Base-by-base conservation (phyloP, 108 stramenopile genomes). In the Skeletonema tropicum region DNA sequence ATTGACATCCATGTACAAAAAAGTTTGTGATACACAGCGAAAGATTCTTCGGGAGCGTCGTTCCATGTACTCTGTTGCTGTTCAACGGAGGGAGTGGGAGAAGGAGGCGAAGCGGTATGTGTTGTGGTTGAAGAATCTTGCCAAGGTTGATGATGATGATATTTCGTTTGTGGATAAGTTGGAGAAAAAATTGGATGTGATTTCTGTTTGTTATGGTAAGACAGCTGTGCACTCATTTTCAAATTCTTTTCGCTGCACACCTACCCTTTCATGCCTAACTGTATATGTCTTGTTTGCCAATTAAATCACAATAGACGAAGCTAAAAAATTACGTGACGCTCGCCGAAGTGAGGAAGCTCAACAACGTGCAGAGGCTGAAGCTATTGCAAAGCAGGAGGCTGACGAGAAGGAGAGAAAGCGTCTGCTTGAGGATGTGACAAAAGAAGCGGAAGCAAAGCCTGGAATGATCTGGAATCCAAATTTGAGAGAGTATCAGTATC, bases 391-490 rank as follows among this genome's bases (percentile, higher is more conserved):
- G 31, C 68, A 66, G 42, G 70, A 68, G 45, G 68, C 75, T 19
- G 79, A 88, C 35, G 85, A 84, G 38, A 72, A 86, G 49, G 89
- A 90, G 32, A 76, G 79, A 13, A 71, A 79, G 62, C 71, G 86
- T 23, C 74, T 79, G 46, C 80, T 90, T 66, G 86, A 90, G 42
- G 75, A 79, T 55, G 79, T 89, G 63, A 73, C 80, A 57, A 89
- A 85, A 60, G 83, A 88, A 63, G 88, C 86, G 2, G 94, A 91
- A 57, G 90, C 85, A 15, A 79, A 90, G 55, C 89, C 88, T 17
- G 88, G 89, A 30, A 92, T 92, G 91, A 82, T 92, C 15, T 94
- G 94, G 94, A 94, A 94, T 72, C 87, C 82, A 21, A 82, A 88
- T 13, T 68, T 85, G 38, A 83, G 86, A 64, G 94, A 94, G 68